Evolutionary conservation across 2,329 filamentous ascomycete species (phyloP).

Genomic region (Microsporum canis): DNA sequence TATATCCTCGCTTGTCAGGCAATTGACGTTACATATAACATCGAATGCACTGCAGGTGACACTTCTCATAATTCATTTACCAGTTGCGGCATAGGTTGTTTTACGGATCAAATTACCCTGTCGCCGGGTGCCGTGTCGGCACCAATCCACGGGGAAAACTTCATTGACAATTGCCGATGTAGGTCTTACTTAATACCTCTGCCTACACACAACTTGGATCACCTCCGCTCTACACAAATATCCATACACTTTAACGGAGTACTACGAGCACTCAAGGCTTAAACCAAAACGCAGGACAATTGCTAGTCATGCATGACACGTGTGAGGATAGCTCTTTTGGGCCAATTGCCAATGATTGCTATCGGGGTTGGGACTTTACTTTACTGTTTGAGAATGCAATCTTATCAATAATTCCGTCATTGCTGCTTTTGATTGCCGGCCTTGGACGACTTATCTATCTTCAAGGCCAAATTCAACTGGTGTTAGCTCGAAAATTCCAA

Average conservation of each 20-base stretch:
- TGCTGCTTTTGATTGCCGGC: neutral
- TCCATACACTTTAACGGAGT: neutral
- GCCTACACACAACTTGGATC: neutral
- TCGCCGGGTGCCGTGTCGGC: neutral
- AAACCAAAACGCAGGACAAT: neutral
- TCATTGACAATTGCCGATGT: neutral
- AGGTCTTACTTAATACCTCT: neutral
- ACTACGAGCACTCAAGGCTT: neutral
- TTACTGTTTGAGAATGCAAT: slow-evolving; percentile 23
- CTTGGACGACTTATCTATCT: neutral
- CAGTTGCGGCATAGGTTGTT: neutral
- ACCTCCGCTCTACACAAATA: neutral
- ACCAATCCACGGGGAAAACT: neutral
- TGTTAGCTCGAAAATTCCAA: neutral
- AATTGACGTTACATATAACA: neutral
- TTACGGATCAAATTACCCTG: no score
- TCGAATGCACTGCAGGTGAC: neutral
- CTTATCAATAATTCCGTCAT: slow-evolving; percentile 11
- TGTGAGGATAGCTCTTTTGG: slow-evolving; percentile 20
- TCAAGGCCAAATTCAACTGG: neutral
- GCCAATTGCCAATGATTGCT: slow-evolving; percentile 16
- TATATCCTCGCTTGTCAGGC: neutral
- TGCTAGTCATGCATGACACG: neutral
- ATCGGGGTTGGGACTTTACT: slow-evolving; percentile 24
- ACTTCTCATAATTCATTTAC: neutral